phyloP scores from a whole-genome alignment of 352 stramenopile species.

The Globisporangium canariense region DNA sequence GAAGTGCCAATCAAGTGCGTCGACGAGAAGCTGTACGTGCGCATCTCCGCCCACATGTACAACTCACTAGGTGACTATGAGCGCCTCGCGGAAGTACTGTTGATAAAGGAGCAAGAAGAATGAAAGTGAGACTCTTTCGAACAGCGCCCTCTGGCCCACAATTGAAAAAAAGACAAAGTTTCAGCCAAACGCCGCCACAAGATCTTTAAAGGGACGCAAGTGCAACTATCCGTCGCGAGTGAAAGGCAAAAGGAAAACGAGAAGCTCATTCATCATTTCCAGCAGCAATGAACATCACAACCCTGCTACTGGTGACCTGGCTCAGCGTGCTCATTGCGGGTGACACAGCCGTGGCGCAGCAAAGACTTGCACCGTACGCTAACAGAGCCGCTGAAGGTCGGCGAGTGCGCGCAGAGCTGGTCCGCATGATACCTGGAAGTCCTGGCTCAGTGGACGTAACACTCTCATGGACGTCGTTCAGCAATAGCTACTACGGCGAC shows the following conservation, averaged over 20 bases:
- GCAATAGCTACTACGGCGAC: conserved; percentile 21
- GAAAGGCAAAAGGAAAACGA: neutral
- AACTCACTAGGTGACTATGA: conserved; percentile 87
- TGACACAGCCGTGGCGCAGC: neutral
- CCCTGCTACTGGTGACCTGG: neutral
- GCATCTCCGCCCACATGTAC: conserved; percentile 92
- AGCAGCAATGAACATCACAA: neutral
- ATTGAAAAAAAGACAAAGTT: neutral
- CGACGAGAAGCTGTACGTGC: conserved; percentile 80
- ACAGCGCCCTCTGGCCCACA: neutral
- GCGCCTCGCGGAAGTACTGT: conserved; percentile 32
- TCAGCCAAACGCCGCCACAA: neutral
- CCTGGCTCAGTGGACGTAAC: conserved; percentile 35
- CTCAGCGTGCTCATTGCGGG: neutral
- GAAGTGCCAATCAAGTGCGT: conserved; percentile 94
- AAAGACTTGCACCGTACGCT: neutral
- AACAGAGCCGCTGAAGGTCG: conserved; percentile 13
- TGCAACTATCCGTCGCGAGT: neutral
- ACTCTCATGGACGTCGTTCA: conserved; percentile 45
- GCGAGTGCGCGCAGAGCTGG: conserved; percentile 27
- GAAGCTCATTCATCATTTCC: neutral
- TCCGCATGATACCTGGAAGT: conserved; percentile 31
- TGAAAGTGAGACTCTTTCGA: neutral
- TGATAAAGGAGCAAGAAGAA: conserved; percentile 8
- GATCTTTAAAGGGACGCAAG: neutral